Evolutionary conservation across 805 yeast genomes (phyloP).

Genomic region (Candida succiphila): DNA sequence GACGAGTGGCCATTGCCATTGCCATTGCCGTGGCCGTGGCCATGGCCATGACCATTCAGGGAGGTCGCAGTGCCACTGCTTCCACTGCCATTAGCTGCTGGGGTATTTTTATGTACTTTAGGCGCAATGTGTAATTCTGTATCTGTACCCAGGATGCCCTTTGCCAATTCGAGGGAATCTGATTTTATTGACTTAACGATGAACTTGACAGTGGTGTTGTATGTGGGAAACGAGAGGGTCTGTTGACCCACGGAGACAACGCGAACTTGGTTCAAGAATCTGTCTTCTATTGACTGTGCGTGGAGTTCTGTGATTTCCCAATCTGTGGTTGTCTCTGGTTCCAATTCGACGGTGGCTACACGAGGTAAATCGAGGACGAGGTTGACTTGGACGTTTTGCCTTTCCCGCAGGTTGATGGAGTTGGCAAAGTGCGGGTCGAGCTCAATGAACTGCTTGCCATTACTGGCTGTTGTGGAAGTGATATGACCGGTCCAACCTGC

Average conservation of each 20-base stretch:
- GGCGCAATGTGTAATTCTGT: slow-evolving; percentile 56
- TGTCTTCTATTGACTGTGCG: slow-evolving; percentile 66
- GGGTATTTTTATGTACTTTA: slow-evolving; percentile 27
- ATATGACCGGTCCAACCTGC: slow-evolving; percentile 22
- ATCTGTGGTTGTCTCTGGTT: slow-evolving; percentile 68
- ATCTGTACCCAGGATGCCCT: slow-evolving; percentile 32
- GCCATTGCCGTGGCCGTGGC: no score
- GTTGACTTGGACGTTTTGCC: slow-evolving; percentile 28
- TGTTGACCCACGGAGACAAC: slow-evolving; percentile 52
- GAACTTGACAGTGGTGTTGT: slow-evolving; percentile 50
- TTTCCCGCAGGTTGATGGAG: slow-evolving; percentile 35
- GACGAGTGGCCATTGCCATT: neutral
- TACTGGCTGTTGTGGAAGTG: slow-evolving; percentile 6
- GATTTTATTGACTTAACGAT: slow-evolving; percentile 35
- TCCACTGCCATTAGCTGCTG: slow-evolving; percentile 2
- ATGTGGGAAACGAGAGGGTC: slow-evolving; percentile 61
- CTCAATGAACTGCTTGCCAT: slow-evolving; percentile 28
- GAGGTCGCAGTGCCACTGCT: neutral
- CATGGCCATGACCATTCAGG: no score
- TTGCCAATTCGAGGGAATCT: slow-evolving; percentile 10
- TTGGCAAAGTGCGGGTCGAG: slow-evolving; percentile 62
- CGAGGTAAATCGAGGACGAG: slow-evolving; percentile 39
- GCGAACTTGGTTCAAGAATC: slow-evolving; percentile 70
- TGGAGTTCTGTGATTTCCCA: slow-evolving; percentile 89
- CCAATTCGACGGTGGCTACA: slow-evolving; percentile 59